phyloP scores from a whole-genome alignment of 1,284 basidiomycete species.

The Exobasidium cylindrosporum region DNA sequence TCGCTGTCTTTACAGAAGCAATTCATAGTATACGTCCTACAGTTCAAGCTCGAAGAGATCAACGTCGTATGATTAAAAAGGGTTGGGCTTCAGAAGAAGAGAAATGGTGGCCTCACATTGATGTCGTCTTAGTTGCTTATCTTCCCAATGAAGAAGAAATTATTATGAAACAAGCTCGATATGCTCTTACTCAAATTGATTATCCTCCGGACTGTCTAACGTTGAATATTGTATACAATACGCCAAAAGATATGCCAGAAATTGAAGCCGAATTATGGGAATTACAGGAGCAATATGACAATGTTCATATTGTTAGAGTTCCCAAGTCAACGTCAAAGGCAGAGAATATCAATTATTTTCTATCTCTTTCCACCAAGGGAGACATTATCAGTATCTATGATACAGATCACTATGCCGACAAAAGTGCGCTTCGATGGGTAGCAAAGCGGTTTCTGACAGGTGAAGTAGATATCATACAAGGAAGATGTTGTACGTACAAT shows the following conservation, averaged over 20 bases:
- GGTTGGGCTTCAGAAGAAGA: conserved; percentile 10
- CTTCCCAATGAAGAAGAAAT: conserved; percentile 45
- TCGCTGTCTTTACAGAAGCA: conserved; percentile 37
- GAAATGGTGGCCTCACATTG: conserved; percentile 31
- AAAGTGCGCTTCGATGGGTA: conserved; percentile 38
- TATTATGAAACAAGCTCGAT: conserved; percentile 40
- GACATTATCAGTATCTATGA: conserved; percentile 46
- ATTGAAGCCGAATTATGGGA: conserved; percentile 31
- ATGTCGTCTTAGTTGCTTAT: conserved; percentile 43
- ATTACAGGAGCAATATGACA: conserved; percentile 26
- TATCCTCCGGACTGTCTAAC: conserved; percentile 33
- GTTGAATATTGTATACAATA: conserved; percentile 48
- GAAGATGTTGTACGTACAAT: conserved; percentile 46
- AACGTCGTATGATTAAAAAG: conserved; percentile 28
- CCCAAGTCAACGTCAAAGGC: conserved; percentile 41
- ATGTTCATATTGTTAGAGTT: conserved; percentile 39
- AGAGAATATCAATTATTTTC: conserved; percentile 46
- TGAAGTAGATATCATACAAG: conserved; percentile 50
- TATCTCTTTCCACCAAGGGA: conserved; percentile 33
- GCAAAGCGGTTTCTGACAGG: conserved; percentile 36
- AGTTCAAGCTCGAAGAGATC: conserved; percentile 30
- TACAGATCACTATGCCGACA: conserved; percentile 44
- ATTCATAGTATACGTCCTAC: conserved; percentile 36
- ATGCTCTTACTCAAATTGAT: conserved; percentile 36
- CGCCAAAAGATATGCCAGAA: conserved; percentile 37